Evolutionary conservation across 2,329 filamentous ascomycete species (phyloP).

Genomic region (Paramyrothecium roridum): DNA sequence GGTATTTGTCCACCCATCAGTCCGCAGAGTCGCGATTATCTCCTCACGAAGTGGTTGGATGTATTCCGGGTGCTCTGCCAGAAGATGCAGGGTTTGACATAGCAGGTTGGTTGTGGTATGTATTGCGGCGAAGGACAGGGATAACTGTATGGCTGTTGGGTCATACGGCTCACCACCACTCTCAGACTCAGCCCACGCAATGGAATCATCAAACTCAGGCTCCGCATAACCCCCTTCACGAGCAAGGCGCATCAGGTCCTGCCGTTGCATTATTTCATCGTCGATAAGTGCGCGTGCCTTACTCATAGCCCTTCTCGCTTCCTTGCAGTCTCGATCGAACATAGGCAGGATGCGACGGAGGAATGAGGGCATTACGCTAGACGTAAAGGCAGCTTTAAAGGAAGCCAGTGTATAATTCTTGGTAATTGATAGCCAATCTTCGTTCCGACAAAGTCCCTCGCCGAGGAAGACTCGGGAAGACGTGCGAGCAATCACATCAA

Average conservation of each 20-base stretch:
- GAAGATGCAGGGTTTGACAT: constrained; percentile 8
- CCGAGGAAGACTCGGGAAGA: constrained; percentile 35
- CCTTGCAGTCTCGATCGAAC: constrained; percentile 32
- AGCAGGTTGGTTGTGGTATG: constrained; percentile 44
- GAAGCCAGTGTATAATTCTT: constrained; percentile 41
- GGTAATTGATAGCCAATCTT: constrained; percentile 41
- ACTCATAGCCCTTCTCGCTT: constrained; percentile 16
- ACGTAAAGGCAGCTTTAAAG: constrained; percentile 20
- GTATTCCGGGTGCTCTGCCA: constrained; percentile 37
- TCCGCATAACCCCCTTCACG: constrained; percentile 14
- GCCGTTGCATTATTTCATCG: constrained; percentile 42
- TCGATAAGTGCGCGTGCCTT: constrained; percentile 7
- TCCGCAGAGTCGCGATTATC: constrained; percentile 14
- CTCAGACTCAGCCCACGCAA: constrained; percentile 52
- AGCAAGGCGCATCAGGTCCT: constrained; percentile 20
- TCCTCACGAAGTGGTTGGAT: constrained; percentile 38
- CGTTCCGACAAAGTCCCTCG: constrained; percentile 33
- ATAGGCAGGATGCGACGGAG: constrained; percentile 45
- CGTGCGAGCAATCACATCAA: background rate
- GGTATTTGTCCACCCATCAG: constrained; percentile 35
- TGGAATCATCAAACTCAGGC: constrained; percentile 38
- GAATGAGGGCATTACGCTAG: constrained; percentile 38
- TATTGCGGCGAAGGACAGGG: constrained; percentile 43
- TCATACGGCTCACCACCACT: constrained; percentile 20
- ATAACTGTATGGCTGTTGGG: constrained; percentile 9